Evolutionary conservation across 1,284 basidiomycete species (phyloP), one percentile per base, ranked within the genome.

Genomic region (Sphagnurus paluster): DNA sequence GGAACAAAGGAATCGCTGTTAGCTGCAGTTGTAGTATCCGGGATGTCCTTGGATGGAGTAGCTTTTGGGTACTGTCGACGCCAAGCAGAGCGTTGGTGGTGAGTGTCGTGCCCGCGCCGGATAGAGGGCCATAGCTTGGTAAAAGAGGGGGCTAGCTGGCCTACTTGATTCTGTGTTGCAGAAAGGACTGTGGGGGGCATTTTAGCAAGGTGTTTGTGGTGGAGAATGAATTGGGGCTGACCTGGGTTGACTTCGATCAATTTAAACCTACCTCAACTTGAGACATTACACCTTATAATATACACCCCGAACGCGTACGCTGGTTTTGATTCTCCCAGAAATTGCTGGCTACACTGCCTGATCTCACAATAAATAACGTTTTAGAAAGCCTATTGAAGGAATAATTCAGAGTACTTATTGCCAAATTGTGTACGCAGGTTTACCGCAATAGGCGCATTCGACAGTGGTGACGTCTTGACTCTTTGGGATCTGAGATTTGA

Each of bases 51-150:
- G 3, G 33, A 14, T 10, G 30, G 23, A 10, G n/a, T 17, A 26
- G 43, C 24, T 42, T 29, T 26, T 48, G 25, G 42, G 32, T 38
- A 34, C 36, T 47, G 51, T 19, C 39, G 51, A 32, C 29, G 43
- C 36, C 42, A 39, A 10, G 17, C n/a, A 2, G 28, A 45, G 41
- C 11, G 30, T 43, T 16, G 30, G 17, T 30, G 40, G n/a, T 28
- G 42, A 35, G 40, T 30, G 7, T 26, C 28, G 21, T 49, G 32
- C 11, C 16, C 33, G 26, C 25, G 39, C 21, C 35, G 33, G 14
- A 41, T 17, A 37, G 37, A 26, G 19, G n/a, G 23, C 13, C 24
- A 3, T 23, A 14, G 6, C 8, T 17, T 13, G 6, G 29, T 32
- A n/a, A 9, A 28, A 7, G n/a, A n/a, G n/a, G n/a, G n/a, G n/a